Conservation (phyloP, 495 filamentous ascomycete genomes). For the Podospora appendiculata region DNA sequence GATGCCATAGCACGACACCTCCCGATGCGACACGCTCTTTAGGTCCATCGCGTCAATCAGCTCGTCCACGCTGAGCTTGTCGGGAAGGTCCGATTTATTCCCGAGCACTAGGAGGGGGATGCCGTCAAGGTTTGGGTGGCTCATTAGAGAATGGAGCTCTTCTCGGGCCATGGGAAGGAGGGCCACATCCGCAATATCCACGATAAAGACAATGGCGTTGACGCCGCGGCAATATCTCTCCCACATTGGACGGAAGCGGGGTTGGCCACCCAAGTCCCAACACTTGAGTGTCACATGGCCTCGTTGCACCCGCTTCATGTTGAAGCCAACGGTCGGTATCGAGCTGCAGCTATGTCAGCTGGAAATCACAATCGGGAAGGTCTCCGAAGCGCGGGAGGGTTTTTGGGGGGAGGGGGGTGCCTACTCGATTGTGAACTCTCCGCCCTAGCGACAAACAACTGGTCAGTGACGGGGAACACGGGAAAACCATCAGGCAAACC, state of each 20-base stretch:
- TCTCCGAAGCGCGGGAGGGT: conserved; percentile 5
- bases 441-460: conserved; percentile 54
- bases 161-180: conserved; percentile 83
- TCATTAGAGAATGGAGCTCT: conserved; percentile 83
- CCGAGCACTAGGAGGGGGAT: conserved; percentile 95
- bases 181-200: conserved; percentile 72
- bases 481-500: too few species aligned
- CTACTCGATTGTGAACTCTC: conserved; percentile 99
- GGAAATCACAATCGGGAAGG: conserved; percentile 11
- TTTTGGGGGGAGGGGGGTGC: conserved; percentile 20
- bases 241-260: conserved; percentile 98
- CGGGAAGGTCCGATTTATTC: conserved; percentile 90
- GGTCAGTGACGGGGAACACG: too few species aligned
- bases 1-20: conserved; percentile 98
- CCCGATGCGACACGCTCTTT: conserved; percentile 79
- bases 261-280: conserved; percentile 97
- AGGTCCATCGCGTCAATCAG: conserved; percentile 89
- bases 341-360: conserved; percentile 59
- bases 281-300: conserved; percentile 98
- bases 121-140: conserved; percentile 74
- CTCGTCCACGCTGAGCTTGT: conserved; percentile 86
- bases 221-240: conserved; percentile 96
- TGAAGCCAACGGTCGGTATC: conserved; percentile 97
- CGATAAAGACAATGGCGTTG: conserved; percentile 95
- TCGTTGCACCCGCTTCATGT: conserved; percentile 96